A percentile compares a stretch with the other conserved stretches of the same genome.
Conservation (phyloP, 371 early-diverging fungal genomes). For the Mucor ambiguus region DNA sequence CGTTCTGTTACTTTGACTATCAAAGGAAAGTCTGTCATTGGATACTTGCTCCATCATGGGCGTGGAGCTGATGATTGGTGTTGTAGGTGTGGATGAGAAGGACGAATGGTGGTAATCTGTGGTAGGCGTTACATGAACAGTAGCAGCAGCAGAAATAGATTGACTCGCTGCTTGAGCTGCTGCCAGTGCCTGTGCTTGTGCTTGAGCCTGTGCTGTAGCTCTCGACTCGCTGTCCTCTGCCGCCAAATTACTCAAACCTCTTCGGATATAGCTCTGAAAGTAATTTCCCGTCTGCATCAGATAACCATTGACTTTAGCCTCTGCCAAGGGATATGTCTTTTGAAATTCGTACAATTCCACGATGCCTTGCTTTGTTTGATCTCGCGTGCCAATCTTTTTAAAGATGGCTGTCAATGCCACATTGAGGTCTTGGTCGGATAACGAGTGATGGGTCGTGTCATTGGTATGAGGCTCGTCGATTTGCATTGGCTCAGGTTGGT, state of each 20-base stretch:
- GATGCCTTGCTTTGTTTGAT: slow-evolving; percentile 80
- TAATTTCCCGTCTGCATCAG: slow-evolving; percentile 67
- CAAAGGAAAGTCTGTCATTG: neutral
- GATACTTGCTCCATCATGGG: neutral
- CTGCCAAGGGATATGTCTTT: slow-evolving; percentile 66
- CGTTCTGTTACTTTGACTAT: slow-evolving; percentile 1
- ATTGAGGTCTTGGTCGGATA: slow-evolving; percentile 58
- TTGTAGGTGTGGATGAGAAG: neutral
- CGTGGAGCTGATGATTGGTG: neutral
- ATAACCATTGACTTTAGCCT: slow-evolving; percentile 62
- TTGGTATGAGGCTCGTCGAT: slow-evolving; percentile 24
- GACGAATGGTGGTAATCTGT: neutral
- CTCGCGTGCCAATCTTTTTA: slow-evolving; percentile 71
- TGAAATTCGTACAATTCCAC: slow-evolving; percentile 77
- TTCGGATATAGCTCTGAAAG: slow-evolving; percentile 80
- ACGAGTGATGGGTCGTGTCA: neutral
- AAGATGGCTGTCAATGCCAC: slow-evolving; percentile 69
- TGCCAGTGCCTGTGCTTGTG: slow-evolving; percentile 3
- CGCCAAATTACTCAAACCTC: slow-evolving; percentile 65
- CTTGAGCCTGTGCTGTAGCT: slow-evolving; percentile 11
- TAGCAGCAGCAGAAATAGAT: neutral
- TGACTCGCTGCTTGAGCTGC: neutral
- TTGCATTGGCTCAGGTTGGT: slow-evolving; percentile 37
- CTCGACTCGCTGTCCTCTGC: slow-evolving; percentile 57
- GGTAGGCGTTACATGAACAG: neutral